Percentiles rank a stretch among this genome's conserved stretches.
phyloP scores from a whole-genome alignment of 768 basidiomycete species.

The Gymnopilus junonius region DNA sequence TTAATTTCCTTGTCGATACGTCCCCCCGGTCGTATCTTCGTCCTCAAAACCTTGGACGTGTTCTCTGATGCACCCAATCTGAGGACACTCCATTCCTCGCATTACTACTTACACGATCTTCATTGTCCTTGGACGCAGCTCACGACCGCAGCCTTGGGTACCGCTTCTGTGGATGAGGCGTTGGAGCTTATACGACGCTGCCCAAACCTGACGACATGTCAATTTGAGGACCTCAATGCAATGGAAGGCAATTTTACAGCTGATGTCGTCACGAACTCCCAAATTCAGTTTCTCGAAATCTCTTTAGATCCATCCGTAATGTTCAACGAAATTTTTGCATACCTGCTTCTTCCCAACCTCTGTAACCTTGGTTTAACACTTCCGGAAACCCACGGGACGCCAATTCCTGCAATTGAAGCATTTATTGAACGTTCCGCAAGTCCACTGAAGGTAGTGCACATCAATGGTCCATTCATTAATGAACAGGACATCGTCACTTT shows the following conservation, averaged over 20 bases:
- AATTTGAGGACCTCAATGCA: slow-evolving; percentile 3
- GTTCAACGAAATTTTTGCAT: neutral
- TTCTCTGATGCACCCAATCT: slow-evolving; percentile 7
- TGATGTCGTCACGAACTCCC: neutral
- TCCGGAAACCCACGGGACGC: neutral
- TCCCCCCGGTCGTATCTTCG: neutral
- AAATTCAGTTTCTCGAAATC: neutral
- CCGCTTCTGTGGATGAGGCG: slow-evolving; percentile 9
- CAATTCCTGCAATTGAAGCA: neutral
- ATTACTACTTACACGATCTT: slow-evolving; percentile 4
- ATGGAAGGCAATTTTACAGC: slow-evolving; percentile 2
- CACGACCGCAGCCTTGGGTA: neutral
- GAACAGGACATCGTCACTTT: slow-evolving; percentile 6
- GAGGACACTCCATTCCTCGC: neutral
- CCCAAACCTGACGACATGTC: slow-evolving; percentile 4
- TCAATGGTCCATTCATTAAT: neutral
- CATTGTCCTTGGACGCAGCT: slow-evolving; percentile 9
- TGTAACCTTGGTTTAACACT: neutral
- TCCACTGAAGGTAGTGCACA: neutral
- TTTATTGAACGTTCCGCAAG: slow-evolving; percentile 5
- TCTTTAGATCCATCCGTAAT: neutral
- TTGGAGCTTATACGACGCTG: slow-evolving; percentile 10
- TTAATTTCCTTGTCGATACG: slow-evolving; percentile 2
- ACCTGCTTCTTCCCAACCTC: neutral
- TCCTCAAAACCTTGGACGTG: neutral